Conservation (phyloP, 2,329 filamentous ascomycete genomes). For the Elsinoe perseae region DNA sequence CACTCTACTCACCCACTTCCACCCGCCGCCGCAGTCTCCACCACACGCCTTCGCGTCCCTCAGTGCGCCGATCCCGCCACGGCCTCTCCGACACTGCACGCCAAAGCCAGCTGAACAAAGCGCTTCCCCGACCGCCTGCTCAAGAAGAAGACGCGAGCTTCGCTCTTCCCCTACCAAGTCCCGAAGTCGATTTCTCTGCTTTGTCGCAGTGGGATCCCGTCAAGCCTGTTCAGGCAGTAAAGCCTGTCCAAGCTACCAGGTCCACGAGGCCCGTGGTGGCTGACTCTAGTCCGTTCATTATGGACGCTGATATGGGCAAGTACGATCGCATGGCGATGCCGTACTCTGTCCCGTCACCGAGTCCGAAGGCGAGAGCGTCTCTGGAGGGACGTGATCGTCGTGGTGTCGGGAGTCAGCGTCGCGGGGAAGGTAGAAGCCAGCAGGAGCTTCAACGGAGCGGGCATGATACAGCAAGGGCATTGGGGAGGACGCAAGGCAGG, state of each 20-base stretch:
- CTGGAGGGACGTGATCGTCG: too few species aligned
- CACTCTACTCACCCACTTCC: neutral
- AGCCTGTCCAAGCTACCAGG: neutral
- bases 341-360: neutral
- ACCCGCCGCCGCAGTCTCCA: neutral
- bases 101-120: neutral
- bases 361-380: neutral
- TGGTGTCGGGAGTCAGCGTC: too few species aligned
- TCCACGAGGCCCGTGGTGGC: neutral
- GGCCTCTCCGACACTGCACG: neutral
- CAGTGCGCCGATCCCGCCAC: neutral
- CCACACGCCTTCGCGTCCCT: neutral
- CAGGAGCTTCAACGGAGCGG: too few species aligned
- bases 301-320: neutral
- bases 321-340: constrained; percentile 2
- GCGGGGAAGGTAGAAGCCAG: too few species aligned
- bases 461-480: neutral
- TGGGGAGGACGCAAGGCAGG: neutral
- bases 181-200: constrained; percentile 2
- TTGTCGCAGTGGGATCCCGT: neutral
- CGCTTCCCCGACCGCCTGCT: neutral
- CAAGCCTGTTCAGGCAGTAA: neutral
- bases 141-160: neutral
- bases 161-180: neutral
- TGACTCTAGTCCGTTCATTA: neutral